These are phyloP conservation scores for Penicillium polonicum DNA, from an alignment of 2,329 filamentous ascomycete genomes.

Conservation along the genomic window DNA sequence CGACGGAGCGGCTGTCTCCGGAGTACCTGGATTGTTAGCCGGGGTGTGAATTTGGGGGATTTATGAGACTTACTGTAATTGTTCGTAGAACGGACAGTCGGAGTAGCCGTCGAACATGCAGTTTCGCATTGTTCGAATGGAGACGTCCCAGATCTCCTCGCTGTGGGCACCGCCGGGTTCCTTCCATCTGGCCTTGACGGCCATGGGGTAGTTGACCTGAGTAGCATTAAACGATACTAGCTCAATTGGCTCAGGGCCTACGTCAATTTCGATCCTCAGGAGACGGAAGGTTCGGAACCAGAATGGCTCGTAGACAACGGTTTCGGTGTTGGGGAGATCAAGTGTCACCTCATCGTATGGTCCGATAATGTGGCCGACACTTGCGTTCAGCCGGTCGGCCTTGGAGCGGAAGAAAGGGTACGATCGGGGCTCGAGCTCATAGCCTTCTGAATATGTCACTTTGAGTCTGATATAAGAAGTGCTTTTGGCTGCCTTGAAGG, in stretches of 20 bases:
- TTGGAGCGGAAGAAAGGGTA: slow-evolving; percentile 45
- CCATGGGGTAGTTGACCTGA: slow-evolving; percentile 42
- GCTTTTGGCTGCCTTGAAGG: slow-evolving; percentile 16
- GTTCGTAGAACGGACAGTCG: slow-evolving; percentile 40
- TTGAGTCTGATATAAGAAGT: slow-evolving; percentile 23
- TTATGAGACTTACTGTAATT: slow-evolving; percentile 30
- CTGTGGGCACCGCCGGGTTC: slow-evolving; percentile 14
- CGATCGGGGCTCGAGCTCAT: slow-evolving; percentile 33
- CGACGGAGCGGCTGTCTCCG: slow-evolving; percentile 26
- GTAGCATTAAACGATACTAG: slow-evolving; percentile 28
- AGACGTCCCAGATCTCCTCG: slow-evolving; percentile 32
- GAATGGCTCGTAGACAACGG: slow-evolving; percentile 38
- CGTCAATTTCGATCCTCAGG: slow-evolving; percentile 31
- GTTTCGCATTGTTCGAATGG: slow-evolving; percentile 34
- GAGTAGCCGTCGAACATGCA: slow-evolving; percentile 40
- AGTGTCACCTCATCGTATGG: slow-evolving; percentile 38
- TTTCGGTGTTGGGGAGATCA: slow-evolving; percentile 16
- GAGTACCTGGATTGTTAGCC: slow-evolving; percentile 20
- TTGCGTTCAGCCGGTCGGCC: slow-evolving; percentile 36
- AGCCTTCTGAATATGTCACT: slow-evolving; percentile 36
- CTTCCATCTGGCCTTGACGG: slow-evolving; percentile 29
- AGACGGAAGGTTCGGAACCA: slow-evolving; percentile 45
- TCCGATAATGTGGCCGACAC: slow-evolving; percentile 35
- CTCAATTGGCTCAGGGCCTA: slow-evolving; percentile 25
- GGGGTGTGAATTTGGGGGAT: not conserved